A percentile compares a stretch with the other conserved stretches of the same genome.
These are phyloP conservation scores for Adansonia rubrostipa DNA, from an alignment of 441 rosid species.

Conservation along the genomic window DNA sequence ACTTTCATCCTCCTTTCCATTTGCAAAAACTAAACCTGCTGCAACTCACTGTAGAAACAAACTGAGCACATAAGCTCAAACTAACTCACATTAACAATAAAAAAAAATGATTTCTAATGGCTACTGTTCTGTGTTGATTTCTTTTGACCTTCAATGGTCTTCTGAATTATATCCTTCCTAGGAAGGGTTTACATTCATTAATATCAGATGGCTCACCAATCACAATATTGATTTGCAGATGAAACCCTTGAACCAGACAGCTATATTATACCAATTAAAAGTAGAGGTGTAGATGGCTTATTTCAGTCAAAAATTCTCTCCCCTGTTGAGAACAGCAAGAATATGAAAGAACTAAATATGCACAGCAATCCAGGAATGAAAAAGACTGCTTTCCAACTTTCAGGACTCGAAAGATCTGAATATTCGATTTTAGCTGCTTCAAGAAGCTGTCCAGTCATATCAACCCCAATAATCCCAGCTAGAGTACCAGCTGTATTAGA, in stretches of 20 bases:
- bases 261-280: not conserved
- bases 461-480: conserved; percentile 91
- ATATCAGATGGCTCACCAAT: not conserved
- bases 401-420: conserved; percentile 86
- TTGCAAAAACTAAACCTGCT: not conserved
- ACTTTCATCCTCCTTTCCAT: not conserved
- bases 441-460: conserved; percentile 79
- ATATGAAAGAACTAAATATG: conserved; percentile 73
- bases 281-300: conserved; percentile 9
- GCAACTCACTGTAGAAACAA: not conserved
- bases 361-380: conserved; percentile 84
- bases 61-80: not conserved
- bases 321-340: conserved; percentile 43
- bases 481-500: conserved; percentile 95
- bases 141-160: not conserved
- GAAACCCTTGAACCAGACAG: conserved; percentile 6
- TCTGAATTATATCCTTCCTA: conserved; percentile 21
- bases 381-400: conserved; percentile 86
- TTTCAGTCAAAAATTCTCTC: conserved; percentile 91
- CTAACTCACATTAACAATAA: not conserved
- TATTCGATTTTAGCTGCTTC: conserved; percentile 73
- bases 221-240: not conserved
- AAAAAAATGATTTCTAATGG: not conserved
- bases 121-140: conserved; percentile 24
- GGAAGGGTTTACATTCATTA: conserved; percentile 11